Conservation (phyloP, 2,329 filamentous ascomycete genomes). For the Diaporthe citrichinensis region DNA sequence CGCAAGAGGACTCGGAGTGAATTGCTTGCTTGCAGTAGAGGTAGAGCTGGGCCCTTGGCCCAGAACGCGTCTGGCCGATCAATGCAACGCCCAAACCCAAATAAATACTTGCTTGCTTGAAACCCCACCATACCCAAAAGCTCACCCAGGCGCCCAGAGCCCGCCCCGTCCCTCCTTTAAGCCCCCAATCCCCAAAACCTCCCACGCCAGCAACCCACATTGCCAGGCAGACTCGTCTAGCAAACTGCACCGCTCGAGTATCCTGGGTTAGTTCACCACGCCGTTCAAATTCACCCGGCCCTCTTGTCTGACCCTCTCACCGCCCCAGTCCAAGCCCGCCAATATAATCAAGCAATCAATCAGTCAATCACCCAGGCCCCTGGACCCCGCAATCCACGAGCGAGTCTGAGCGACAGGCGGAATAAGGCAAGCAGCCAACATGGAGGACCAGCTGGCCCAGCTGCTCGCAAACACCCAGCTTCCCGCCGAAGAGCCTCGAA, state of each 20-base stretch:
- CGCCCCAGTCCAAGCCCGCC: conserved; percentile 19
- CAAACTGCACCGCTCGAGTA: conserved; percentile 34
- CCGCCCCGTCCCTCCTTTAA: conserved; percentile 14
- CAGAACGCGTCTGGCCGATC: conserved; percentile 30
- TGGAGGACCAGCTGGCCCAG: conserved; percentile 94
- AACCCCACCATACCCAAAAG: conserved; percentile 39
- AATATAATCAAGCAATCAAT: conserved; percentile 7
- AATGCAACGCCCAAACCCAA: conserved; percentile 31
- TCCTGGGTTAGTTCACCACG: conserved; percentile 10
- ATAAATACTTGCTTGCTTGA: conserved; percentile 33
- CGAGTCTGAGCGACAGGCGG: conserved; percentile 29
- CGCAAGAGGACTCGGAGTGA: neutral
- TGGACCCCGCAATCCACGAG: conserved; percentile 32
- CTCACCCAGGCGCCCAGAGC: conserved; percentile 19
- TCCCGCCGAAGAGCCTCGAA: conserved; percentile 80
- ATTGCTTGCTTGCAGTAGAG: neutral
- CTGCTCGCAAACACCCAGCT: conserved; percentile 91
- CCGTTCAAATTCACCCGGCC: conserved; percentile 8
- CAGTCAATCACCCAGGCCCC: neutral
- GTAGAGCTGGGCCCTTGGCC: neutral
- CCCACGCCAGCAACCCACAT: conserved; percentile 28
- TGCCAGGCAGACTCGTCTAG: conserved; percentile 11
- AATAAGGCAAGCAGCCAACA: conserved; percentile 56
- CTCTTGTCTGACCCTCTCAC: conserved; percentile 17
- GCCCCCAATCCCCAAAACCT: conserved; percentile 31